Evolutionary conservation across 1,139 yeast genomes (phyloP), one percentile per base, ranked within the genome.

Genomic region (Torulaspora pretoriensis): DNA sequence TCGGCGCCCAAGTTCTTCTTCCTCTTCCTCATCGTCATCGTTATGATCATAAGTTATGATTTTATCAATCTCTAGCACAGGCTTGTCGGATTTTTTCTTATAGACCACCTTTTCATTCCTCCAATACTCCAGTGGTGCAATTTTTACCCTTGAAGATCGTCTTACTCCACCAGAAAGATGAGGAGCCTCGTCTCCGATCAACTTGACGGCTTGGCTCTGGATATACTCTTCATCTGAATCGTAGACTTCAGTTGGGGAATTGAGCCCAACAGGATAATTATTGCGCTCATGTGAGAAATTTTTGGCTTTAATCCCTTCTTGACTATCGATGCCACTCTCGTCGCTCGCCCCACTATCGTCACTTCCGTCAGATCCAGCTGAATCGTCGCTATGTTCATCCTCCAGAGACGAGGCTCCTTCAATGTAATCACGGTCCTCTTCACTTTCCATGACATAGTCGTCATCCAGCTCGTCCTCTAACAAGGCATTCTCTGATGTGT

Each of bases 101-200:
- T 83, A 87, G 1, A 85, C 77, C 30, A 84, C 76, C 48, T 81
- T 72, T 63, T 89, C 96, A 59, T 84, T 85, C 62, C 86, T 77
- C 96, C 97, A 88, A 61, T 74, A 85, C 8, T 89, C 92, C 52
- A 88, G 68, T 0, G 96, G 95, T 2, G 83, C 78, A 6, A 85
- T 74, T 52, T 77, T 76, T 0, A 78, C 75, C 57, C 96, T 73
- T 35, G 73, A 72, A 0, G 96, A 84, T 50, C 78, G 67, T 50
- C 85, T 54, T 8, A 54, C 30, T 13, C 59, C 59, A 8, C 43
- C 44, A 8, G 31, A 55, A 53, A 25, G 57, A 44, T 31, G 47
- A 47, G 8, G 40, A 50, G 24, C 45, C 16, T 14, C 49, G 45
- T 38, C 54, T 50, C 24, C 43, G 35, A 36, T 51, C 51, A 38